A percentile compares a stretch with the other conserved stretches of the same genome.
Conservation (phyloP, 148 eudicot genomes). For the Pharnaceum exiguum region DNA sequence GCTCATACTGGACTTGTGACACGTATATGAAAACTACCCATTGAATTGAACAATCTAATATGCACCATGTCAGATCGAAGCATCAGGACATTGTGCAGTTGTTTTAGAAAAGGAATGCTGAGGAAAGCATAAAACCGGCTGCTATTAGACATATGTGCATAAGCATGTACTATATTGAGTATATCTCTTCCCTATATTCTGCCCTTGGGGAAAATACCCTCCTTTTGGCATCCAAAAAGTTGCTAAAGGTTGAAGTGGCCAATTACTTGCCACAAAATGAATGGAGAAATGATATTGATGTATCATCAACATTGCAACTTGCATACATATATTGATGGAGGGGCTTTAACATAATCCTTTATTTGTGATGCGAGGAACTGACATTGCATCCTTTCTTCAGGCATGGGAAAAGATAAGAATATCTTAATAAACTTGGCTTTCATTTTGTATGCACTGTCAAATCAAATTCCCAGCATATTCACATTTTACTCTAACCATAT, state of each 20-base stretch:
- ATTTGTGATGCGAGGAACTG: slow-evolving; percentile 12
- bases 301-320: slow-evolving; percentile 14
- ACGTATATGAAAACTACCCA: too few relatives aligned
- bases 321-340: slow-evolving; percentile 6
- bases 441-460: slow-evolving; percentile 12
- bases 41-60: slow-evolving; percentile 3
- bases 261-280: slow-evolving; percentile 8
- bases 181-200: neutral
- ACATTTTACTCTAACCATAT: neutral
- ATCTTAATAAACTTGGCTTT: slow-evolving; percentile 8
- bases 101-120: neutral
- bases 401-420: slow-evolving; percentile 17
- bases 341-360: slow-evolving; percentile 4
- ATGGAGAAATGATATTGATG: neutral
- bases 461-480: slow-evolving; percentile 19
- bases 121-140: slow-evolving; percentile 2
- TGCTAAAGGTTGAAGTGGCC: neutral
- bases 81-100: neutral
- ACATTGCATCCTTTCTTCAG: slow-evolving; percentile 4
- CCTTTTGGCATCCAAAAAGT: slow-evolving; percentile 7
- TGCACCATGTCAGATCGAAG: neutral
- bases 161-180: neutral
- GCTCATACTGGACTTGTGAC: too few relatives aligned
- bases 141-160: slow-evolving; percentile 1
- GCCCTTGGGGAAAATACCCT: neutral